Evolutionary conservation across 108 stramenopile genomes (phyloP), one percentile per base, ranked within the genome.

Genomic region (Nitzschia sp.): DNA sequence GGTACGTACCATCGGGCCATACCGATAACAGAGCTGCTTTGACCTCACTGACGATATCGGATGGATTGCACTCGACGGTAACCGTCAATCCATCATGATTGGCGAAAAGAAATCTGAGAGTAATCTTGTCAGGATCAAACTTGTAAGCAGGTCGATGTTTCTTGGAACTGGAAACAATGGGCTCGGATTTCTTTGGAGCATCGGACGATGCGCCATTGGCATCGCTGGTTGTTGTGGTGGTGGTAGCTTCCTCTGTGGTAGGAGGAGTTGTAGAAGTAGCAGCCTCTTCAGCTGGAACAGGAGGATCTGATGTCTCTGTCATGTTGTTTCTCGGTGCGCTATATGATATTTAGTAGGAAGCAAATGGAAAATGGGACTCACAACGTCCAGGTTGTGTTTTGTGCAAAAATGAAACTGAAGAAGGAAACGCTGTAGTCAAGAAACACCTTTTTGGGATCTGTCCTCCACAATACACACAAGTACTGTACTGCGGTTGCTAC

Each of bases 51-150:
- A 93, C 84, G 10, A 88, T 89, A 71, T 86, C 84, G 19, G 70
- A 64, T 5, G 86, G 89, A 9, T 78, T 84, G 56, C 85, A 90
- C 57, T 93, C 89, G 53, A 90, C 62, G 34, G 81, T 86, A 0
- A 93, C 89, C 37, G 84, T 67, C 17, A 88, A 65, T 11, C 92
- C 92, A 68, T 93, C 92, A 59, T 79, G 76, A 67, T 89, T 89
- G 34, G 92, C 88, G 68, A 93, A 93, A 14, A 93, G 63, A 66
- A 93, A 93, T 59, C 83, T 76, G 10, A 93, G 79, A 5, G 88
- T 89, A 12, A 93, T 82, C 63, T 88, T 90, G 65, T 81, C 73
- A 8, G 91, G 88, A 69, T 93, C 88, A 50, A 84, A 77, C 46
- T 70, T 77, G 80, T 74, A 86, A 9, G 81, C 76, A 20, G 84